phyloP scores from a whole-genome alignment of 805 yeast species.

The Starmera dryadoides region DNA sequence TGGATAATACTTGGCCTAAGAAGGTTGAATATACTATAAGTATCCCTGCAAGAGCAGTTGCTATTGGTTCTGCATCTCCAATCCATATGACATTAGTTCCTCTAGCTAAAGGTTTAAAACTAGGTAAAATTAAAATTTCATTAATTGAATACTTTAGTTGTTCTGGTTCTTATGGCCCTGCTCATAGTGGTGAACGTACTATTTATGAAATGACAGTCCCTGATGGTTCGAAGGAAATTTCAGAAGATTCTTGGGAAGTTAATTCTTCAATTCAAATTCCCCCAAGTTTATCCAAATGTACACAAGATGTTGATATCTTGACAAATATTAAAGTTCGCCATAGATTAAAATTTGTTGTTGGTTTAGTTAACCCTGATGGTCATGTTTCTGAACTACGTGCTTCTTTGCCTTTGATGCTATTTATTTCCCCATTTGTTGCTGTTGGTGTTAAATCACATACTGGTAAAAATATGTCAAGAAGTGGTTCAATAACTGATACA shows the following conservation, averaged over 20 bases:
- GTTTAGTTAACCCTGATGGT: slow-evolving; percentile 81
- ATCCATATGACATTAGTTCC: slow-evolving; percentile 72
- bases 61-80: slow-evolving; percentile 77
- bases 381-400: slow-evolving; percentile 91
- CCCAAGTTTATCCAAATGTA: slow-evolving; percentile 60
- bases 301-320: slow-evolving; percentile 80
- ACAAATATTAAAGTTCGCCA: slow-evolving; percentile 78
- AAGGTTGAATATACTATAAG: slow-evolving; percentile 87
- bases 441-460: slow-evolving; percentile 40
- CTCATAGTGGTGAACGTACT: slow-evolving; percentile 54
- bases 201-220: slow-evolving; percentile 46
- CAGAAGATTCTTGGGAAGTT: slow-evolving; percentile 69
- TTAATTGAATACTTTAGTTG: slow-evolving; percentile 63
- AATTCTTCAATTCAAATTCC: slow-evolving; percentile 59
- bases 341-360: slow-evolving; percentile 74
- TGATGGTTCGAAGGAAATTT: slow-evolving; percentile 15
- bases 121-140: slow-evolving; percentile 67
- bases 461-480: slow-evolving; percentile 3
- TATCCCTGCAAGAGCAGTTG: slow-evolving; percentile 81
- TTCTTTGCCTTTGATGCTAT: slow-evolving; percentile 71
- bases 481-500: slow-evolving; percentile 19
- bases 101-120: slow-evolving; percentile 64
- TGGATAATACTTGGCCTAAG: slow-evolving; percentile 92
- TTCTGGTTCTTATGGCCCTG: slow-evolving; percentile 50
- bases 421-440: slow-evolving; percentile 78